Conservation (phyloP, 495 filamentous ascomycete species). For the Aspergillus sparsus region DNA sequence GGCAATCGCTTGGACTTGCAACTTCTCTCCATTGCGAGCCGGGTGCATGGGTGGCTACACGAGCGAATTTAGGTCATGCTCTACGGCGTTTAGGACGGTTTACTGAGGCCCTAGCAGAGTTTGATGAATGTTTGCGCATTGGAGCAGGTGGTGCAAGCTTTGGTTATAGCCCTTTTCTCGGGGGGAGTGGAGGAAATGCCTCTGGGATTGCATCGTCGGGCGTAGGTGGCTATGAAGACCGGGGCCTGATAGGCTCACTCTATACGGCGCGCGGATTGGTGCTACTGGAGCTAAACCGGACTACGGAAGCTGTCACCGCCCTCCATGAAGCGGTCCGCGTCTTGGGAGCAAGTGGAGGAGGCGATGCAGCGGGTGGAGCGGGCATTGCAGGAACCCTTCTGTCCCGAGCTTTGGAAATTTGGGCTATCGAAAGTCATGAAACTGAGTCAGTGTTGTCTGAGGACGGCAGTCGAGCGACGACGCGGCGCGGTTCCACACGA, state of each 20-base stretch:
- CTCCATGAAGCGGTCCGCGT: slow-evolving; percentile 70
- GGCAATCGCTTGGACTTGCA: slow-evolving; percentile 71
- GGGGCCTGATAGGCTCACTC: slow-evolving; percentile 46
- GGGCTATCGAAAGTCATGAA: slow-evolving; percentile 47
- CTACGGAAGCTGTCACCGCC: slow-evolving; percentile 65
- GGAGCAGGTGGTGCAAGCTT: slow-evolving; percentile 68
- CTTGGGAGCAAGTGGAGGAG: slow-evolving; percentile 49
- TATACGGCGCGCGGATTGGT: slow-evolving; percentile 62
- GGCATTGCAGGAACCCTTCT: slow-evolving; percentile 74
- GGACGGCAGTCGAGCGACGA: slow-evolving; percentile 20
- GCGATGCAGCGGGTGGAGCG: slow-evolving; percentile 63
- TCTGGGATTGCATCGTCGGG: slow-evolving; percentile 39
- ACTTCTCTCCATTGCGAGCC: slow-evolving; percentile 78
- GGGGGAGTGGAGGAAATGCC: slow-evolving; percentile 39
- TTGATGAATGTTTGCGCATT: slow-evolving; percentile 76
- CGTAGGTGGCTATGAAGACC: slow-evolving; percentile 50
- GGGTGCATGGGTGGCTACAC: slow-evolving; percentile 81
- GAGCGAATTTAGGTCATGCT: slow-evolving; percentile 87
- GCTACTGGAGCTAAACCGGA: slow-evolving; percentile 64
- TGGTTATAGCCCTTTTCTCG: slow-evolving; percentile 45
- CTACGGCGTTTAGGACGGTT: slow-evolving; percentile 70
- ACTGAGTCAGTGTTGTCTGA: slow-evolving; percentile 27
- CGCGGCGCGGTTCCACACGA: slow-evolving; percentile 26
- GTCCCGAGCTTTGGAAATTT: slow-evolving; percentile 72
- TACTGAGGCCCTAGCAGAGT: slow-evolving; percentile 72